Conservation (phyloP, 305 asterid species). For the Fraxinus angustifolia region DNA sequence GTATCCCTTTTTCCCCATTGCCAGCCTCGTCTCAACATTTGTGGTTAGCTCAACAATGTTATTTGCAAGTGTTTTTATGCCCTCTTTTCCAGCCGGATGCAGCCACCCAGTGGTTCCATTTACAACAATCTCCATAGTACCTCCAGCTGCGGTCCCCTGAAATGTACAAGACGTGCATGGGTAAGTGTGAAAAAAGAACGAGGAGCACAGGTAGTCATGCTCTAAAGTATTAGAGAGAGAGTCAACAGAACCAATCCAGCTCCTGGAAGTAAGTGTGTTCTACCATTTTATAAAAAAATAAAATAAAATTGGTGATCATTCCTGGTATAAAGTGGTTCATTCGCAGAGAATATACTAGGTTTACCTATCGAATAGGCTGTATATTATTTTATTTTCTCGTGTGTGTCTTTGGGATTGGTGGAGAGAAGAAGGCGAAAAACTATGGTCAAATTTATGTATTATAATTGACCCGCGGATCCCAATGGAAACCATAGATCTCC, state of each 20-base stretch:
- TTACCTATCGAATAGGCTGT: not conserved
- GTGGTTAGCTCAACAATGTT: conserved; percentile 64
- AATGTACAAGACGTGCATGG: conserved; percentile 11
- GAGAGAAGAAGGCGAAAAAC: not conserved
- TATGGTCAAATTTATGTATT: not conserved
- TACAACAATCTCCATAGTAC: conserved; percentile 78
- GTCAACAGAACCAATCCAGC: not conserved
- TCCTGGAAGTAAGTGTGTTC: not conserved
- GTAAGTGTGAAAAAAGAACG: not conserved
- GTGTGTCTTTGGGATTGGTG: no score
- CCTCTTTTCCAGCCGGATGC: conserved; percentile 93
- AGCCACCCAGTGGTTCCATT: conserved; percentile 80
- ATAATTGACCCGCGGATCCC: not conserved
- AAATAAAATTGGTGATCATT: no score
- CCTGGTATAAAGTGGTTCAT: not conserved
- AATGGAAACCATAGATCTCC: not conserved
- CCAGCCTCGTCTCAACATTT: conserved; percentile 47
- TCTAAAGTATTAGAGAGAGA: not conserved
- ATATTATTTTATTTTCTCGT: no score
- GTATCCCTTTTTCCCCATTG: conserved; percentile 73
- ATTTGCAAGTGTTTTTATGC: conserved; percentile 66
- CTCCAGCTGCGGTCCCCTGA: conserved; percentile 98
- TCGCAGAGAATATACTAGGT: not conserved
- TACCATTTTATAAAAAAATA: not conserved
- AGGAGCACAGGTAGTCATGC: conserved; percentile 1